phyloP scores from a whole-genome alignment of 1,284 basidiomycete species.

The Ceratobasidium sp. region DNA sequence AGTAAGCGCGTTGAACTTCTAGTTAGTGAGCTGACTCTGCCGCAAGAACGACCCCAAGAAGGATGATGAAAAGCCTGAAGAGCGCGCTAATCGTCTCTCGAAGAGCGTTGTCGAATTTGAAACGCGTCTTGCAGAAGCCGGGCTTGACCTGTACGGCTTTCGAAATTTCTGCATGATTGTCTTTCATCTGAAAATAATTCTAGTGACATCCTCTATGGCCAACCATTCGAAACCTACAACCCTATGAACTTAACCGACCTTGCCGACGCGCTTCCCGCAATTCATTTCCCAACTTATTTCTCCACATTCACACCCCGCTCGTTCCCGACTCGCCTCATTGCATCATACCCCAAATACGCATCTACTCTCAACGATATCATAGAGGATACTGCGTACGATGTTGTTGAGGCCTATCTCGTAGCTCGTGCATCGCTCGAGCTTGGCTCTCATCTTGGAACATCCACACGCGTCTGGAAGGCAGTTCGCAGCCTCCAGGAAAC shows the following conservation, averaged over 20 bases:
- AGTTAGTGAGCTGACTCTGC: background rate
- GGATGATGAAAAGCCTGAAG: conserved; percentile 52
- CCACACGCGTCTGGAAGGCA: conserved; percentile 78
- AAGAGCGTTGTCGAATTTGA: conserved; percentile 83
- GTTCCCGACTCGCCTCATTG: conserved; percentile 79
- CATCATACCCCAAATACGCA: conserved; percentile 86
- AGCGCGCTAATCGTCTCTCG: conserved; percentile 68
- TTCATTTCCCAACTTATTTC: conserved; percentile 81
- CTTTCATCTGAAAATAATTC: conserved; percentile 7
- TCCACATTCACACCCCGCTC: conserved; percentile 80
- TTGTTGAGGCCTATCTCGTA: conserved; percentile 88
- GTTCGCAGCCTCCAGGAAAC: conserved; percentile 72
- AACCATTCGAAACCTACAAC: conserved; percentile 92
- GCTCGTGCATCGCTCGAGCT: conserved; percentile 70
- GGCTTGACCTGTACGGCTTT: conserved; percentile 72
- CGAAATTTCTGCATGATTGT: background rate
- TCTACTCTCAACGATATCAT: conserved; percentile 74
- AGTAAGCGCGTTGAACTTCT: conserved; percentile 53
- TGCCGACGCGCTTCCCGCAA: conserved; percentile 73
- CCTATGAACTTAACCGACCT: conserved; percentile 75
- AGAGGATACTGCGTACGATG: conserved; percentile 69
- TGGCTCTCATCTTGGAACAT: conserved; percentile 72
- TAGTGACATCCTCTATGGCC: conserved; percentile 70
- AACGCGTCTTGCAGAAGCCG: conserved; percentile 78
- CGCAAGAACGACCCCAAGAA: conserved; percentile 56